phyloP scores from a whole-genome alignment of 345 rosid genomes.

The Eucalyptus rudis region DNA sequence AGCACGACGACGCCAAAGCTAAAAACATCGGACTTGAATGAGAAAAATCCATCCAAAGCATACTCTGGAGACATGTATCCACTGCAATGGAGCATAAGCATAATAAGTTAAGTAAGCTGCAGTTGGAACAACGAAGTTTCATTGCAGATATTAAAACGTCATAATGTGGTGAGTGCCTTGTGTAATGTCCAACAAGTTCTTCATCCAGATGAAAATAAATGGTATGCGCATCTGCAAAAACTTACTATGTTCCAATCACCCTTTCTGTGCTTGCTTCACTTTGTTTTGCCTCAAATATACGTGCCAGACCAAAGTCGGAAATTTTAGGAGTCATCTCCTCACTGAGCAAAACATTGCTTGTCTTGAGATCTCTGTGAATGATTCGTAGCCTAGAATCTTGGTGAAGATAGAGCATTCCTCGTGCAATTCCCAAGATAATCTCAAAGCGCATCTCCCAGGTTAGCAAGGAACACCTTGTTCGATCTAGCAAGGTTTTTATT shows the following conservation, averaged over 20 bases:
- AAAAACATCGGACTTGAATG: constrained; percentile 46
- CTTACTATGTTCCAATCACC: constrained; percentile 74
- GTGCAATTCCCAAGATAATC: constrained; percentile 54
- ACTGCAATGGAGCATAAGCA: not conserved
- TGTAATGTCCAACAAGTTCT: not conserved
- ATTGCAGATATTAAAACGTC: not conserved
- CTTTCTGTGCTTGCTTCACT: constrained; percentile 36
- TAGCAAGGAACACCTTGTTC: constrained; percentile 5
- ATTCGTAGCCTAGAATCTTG: constrained; percentile 64
- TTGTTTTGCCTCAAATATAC: constrained; percentile 45
- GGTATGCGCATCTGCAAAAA: not conserved
- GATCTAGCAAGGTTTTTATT: constrained; percentile 7
- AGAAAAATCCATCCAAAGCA: constrained; percentile 48
- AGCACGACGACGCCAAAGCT: constrained; percentile 52
- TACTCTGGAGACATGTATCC: constrained; percentile 70
- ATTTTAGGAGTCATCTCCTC: constrained; percentile 65
- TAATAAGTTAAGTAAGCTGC: not conserved
- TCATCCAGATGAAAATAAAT: not conserved
- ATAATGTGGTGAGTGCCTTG: not conserved
- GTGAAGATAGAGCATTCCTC: constrained; percentile 64
- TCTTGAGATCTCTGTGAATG: constrained; percentile 61
- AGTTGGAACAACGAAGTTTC: not conserved
- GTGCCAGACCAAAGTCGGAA: constrained; percentile 70
- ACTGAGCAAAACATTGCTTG: constrained; percentile 51
- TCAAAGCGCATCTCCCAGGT: constrained; percentile 34